Percentiles rank a stretch among this genome's conserved stretches.
Evolutionary conservation across 2,329 filamentous ascomycete species (phyloP).

Genomic region (Colletotrichum filicis): DNA sequence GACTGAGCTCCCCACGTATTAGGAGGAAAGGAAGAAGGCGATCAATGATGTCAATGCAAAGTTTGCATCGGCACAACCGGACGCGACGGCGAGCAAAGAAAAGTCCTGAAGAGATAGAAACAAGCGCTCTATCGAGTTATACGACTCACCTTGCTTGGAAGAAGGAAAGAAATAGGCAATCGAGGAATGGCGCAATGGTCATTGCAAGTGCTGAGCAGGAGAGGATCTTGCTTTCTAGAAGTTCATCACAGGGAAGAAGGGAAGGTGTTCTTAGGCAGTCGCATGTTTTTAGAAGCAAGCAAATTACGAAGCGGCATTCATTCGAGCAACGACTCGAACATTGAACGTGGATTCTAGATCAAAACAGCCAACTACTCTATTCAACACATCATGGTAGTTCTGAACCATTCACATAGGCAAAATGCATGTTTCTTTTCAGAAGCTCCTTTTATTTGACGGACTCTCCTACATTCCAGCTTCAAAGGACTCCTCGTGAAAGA

Average conservation of each 20-base stretch:
- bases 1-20: not conserved
- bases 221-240: not conserved
- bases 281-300: not conserved
- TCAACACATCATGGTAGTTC: not conserved
- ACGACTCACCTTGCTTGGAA: not conserved
- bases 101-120: not conserved
- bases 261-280: not conserved
- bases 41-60: not conserved
- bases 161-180: not conserved
- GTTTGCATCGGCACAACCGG: not conserved
- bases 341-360: too few relatives aligned
- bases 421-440: too few relatives aligned
- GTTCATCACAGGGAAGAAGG: not conserved
- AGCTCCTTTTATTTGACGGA: too few relatives aligned
- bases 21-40: not conserved
- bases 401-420: too few relatives aligned
- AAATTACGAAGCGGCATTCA: not conserved
- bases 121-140: not conserved
- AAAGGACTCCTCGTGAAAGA: too few relatives aligned
- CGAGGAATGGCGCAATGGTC: not conserved
- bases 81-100: not conserved
- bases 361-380: accelerated
- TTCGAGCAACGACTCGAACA: not conserved
- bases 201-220: too few relatives aligned
- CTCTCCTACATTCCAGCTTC: accelerated